Conservation (phyloP, 345 rosid species). For the Rhizophora mangle region DNA sequence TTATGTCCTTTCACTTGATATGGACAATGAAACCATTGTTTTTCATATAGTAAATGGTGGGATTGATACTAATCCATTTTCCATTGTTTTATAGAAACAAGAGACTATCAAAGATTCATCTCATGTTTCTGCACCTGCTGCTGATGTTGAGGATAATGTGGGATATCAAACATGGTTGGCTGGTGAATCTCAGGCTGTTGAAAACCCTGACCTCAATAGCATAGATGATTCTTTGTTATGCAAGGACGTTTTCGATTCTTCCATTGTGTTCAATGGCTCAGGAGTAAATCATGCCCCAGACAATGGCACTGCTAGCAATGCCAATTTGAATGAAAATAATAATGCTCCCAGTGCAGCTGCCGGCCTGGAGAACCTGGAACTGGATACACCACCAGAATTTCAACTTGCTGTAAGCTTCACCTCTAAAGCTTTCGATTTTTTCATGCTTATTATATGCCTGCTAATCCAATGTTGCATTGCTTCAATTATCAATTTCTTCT, state of each 20-base stretch:
- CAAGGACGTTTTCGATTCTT: constrained; percentile 46
- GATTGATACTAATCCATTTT: background rate
- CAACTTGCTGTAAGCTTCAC: constrained; percentile 45
- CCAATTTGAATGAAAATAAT: constrained; percentile 10
- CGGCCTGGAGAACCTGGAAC: constrained; percentile 61
- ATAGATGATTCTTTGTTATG: constrained; percentile 48
- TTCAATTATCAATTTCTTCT: constrained; percentile 3
- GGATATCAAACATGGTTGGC: constrained; percentile 44
- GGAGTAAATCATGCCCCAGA: constrained; percentile 21
- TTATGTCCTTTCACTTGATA: background rate
- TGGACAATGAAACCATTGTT: too few relatives aligned
- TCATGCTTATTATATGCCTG: background rate
- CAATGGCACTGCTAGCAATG: background rate
- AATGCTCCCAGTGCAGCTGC: constrained; percentile 39
- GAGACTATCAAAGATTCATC: constrained; percentile 31
- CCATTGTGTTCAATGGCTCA: constrained; percentile 25
- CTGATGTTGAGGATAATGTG: constrained; percentile 24
- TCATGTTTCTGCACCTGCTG: constrained; percentile 8
- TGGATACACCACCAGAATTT: constrained; percentile 74
- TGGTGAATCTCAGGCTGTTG: constrained; percentile 65
- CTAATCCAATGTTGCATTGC: background rate
- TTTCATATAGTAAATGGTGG: too few relatives aligned
- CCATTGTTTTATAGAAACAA: constrained; percentile 33
- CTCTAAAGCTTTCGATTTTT: constrained; percentile 1
- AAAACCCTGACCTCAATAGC: constrained; percentile 31